These are phyloP conservation scores for Dendrobium huoshanense DNA, from an alignment of 106 monocot species.

Conservation along the genomic window DNA sequence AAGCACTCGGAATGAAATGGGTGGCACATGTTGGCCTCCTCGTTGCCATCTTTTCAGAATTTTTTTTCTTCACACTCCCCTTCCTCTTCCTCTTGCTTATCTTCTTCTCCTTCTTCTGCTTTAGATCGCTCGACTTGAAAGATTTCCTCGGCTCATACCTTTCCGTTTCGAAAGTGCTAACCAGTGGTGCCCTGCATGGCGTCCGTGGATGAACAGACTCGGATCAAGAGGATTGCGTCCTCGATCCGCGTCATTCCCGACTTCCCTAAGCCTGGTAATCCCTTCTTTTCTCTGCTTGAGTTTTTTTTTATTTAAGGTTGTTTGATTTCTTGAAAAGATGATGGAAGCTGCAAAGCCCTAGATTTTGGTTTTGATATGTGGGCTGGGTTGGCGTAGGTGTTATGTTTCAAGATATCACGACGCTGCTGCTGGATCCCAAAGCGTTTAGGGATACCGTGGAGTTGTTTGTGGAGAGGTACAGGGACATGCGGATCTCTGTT, in stretches of 20 bases:
- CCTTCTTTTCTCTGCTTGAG: neutral
- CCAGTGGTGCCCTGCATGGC: slow-evolving; percentile 6
- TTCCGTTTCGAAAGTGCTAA: neutral
- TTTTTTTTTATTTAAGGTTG: neutral
- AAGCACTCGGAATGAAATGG: neutral
- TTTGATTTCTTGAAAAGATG: neutral
- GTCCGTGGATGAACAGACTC: slow-evolving; percentile 16
- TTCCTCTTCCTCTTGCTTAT: neutral
- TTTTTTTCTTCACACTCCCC: neutral
- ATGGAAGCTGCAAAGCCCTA: neutral
- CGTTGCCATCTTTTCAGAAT: neutral
- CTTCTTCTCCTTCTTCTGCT: neutral
- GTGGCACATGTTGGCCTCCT: neutral
- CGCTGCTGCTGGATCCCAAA: slow-evolving; percentile 57
- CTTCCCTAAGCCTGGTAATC: slow-evolving; percentile 53
- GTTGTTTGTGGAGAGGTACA: slow-evolving; percentile 66
- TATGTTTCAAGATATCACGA: slow-evolving; percentile 47
- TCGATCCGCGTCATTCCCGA: slow-evolving; percentile 66
- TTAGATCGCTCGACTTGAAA: neutral
- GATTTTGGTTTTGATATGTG: neutral
- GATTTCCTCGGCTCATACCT: neutral
- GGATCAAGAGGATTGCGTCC: slow-evolving; percentile 37
- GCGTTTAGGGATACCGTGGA: slow-evolving; percentile 60
- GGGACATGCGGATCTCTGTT: slow-evolving; percentile 48
- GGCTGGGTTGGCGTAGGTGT: neutral